These are phyloP conservation scores for Neospermospora avenae DNA, from an alignment of 2,329 filamentous ascomycete species.

Conservation along the genomic window DNA sequence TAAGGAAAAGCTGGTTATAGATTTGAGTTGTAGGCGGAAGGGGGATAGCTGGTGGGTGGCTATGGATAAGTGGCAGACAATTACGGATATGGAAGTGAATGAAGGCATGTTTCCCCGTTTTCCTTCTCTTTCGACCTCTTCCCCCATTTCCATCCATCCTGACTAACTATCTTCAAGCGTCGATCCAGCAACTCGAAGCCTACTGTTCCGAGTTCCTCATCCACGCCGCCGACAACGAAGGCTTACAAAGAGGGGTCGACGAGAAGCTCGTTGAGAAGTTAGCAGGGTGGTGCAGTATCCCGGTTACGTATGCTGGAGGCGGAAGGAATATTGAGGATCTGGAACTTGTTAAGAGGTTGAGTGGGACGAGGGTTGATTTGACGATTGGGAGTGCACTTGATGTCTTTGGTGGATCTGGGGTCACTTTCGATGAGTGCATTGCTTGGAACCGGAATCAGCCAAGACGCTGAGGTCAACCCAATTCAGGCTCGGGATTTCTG, in stretches of 20 bases:
- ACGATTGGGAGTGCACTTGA: slow-evolving; percentile 96
- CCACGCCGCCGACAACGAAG: slow-evolving; percentile 95
- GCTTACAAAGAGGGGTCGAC: slow-evolving; percentile 87
- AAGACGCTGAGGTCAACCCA: neutral
- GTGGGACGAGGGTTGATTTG: slow-evolving; percentile 78
- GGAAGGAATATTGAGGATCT: slow-evolving; percentile 79
- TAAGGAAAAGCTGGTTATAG: slow-evolving; percentile 82
- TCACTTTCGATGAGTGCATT: slow-evolving; percentile 86
- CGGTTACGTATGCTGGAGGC: slow-evolving; percentile 96
- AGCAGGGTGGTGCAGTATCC: slow-evolving; percentile 83
- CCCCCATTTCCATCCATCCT: slow-evolving; percentile 3
- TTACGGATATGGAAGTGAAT: slow-evolving; percentile 93
- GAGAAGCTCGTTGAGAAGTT: slow-evolving; percentile 74
- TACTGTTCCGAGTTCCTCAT: slow-evolving; percentile 97
- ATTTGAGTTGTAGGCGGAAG: slow-evolving; percentile 82
- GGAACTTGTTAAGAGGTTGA: slow-evolving; percentile 75
- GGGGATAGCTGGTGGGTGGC: slow-evolving; percentile 86
- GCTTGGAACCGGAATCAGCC: slow-evolving; percentile 68
- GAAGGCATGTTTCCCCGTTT: slow-evolving; percentile 56
- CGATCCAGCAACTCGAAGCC: slow-evolving; percentile 76
- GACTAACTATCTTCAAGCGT: slow-evolving; percentile 56
- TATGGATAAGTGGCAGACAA: slow-evolving; percentile 98
- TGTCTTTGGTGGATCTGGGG: slow-evolving; percentile 86
- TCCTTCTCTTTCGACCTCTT: neutral
- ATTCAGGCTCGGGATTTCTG: neutral